Evolutionary conservation across 2,329 filamentous ascomycete genomes (phyloP), one percentile per base, ranked within the genome.

Genomic region (Diaporthe ampelina): DNA sequence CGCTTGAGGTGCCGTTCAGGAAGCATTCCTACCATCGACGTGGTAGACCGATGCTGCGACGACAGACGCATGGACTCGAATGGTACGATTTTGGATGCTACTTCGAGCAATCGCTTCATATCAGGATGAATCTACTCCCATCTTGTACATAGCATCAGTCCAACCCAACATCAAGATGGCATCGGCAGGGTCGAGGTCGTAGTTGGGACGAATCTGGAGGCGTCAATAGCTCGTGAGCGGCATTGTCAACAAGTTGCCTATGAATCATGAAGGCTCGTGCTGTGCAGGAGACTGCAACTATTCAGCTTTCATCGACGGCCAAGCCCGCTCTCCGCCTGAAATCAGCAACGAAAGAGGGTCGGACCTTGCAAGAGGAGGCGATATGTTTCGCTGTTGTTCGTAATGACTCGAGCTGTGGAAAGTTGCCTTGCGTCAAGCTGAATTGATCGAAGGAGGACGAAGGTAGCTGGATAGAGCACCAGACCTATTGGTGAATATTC

Each of bases 151-250:
- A 50, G 4, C 19, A 70, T 24, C 54, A 24, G 35, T 17, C 10
- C 24, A 15, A 17, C 21, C 40, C n/a, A 58, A 45, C n/a, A 43
- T 17, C 48, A 54, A 26, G 48, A 26, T 24, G 35, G 57, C 48
- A 63, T 56, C 40, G 48, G 50, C 32, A 72, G 6, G 45, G 32
- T 63, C 35, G 57, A 56, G 26, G 32, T 40, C 17, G 57, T 58
- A 43, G 2, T 26, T 54, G 11, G 48, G 57, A 56, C 15, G 48
- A 29, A 54, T 32, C 45, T 13, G n/a, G 57, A 54, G 17, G 11
- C 15, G 11, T 7, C 7, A 43, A 13, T 3, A 17, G 57, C 45
- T 63, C 19, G 35, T 54, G 19, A 43, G 32, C 17, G 40, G 40
- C 24, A 19, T 24, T 19, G 8, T 1, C 29, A n/a, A 63, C 24